Evolutionary conservation across 495 filamentous ascomycete genomes (phyloP).

Genomic region (Geoglossum glabrum): DNA sequence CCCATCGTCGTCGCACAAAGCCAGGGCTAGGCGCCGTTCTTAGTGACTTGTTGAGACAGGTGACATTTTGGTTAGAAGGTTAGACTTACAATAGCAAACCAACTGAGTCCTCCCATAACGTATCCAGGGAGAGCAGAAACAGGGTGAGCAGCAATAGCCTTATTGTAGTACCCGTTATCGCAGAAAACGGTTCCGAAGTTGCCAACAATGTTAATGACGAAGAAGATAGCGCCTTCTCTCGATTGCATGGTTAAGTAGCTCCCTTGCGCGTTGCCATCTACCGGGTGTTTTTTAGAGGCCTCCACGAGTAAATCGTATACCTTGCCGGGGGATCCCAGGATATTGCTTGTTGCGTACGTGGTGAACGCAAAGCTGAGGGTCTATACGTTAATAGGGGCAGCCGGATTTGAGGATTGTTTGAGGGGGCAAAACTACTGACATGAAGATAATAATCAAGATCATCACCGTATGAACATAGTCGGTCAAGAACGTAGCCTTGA

Average conservation of each 20-base stretch:
- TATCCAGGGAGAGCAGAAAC: conserved; percentile 86
- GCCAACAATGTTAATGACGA: conserved; percentile 84
- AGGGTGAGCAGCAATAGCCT: conserved; percentile 80
- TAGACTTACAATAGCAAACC: conserved; percentile 55
- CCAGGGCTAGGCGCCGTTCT: conserved; percentile 35
- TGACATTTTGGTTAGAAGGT: background rate
- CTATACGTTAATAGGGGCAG: background rate
- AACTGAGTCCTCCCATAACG: conserved; percentile 71
- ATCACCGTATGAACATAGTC: conserved; percentile 77
- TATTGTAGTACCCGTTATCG: conserved; percentile 60
- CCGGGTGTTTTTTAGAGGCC: conserved; percentile 51
- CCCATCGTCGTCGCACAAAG: conserved; percentile 85
- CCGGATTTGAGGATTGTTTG: background rate
- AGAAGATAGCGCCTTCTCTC: conserved; percentile 79
- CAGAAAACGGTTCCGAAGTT: conserved; percentile 64
- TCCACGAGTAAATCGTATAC: conserved; percentile 65
- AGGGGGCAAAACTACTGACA: conserved; percentile 14
- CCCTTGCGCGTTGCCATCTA: conserved; percentile 67
- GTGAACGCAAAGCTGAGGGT: conserved; percentile 50
- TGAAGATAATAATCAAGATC: conserved; percentile 71
- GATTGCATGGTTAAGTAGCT: conserved; percentile 84
- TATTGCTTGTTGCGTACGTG: conserved; percentile 53
- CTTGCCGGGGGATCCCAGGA: conserved; percentile 59
- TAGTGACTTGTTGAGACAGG: background rate
- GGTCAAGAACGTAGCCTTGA: conserved; percentile 57